Percentiles rank a stretch among this genome's conserved stretches.
Conservation (phyloP, 176 grass and related monocot genomes). For the Oryza nivara region DNA sequence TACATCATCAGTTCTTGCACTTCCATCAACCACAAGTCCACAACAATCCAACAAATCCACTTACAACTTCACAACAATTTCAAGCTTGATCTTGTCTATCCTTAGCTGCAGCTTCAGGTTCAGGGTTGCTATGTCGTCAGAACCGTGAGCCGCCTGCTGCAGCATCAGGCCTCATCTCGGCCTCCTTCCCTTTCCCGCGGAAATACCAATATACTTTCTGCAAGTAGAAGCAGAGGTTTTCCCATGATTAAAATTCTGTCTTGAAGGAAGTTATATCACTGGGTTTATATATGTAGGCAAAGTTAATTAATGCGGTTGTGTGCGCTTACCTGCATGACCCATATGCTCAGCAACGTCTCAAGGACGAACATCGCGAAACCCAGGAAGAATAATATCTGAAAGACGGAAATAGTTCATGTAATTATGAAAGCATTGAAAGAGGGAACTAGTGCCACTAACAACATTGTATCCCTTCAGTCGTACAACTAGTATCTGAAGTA, state of each 20-base stretch:
- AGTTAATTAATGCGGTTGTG: neutral
- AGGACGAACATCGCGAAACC: slow-evolving; percentile 58
- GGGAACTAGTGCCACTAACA: neutral
- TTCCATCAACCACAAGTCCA: neutral
- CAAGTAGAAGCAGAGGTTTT: neutral
- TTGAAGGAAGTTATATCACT: neutral
- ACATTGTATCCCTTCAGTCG: neutral
- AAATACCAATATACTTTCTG: slow-evolving; percentile 60
- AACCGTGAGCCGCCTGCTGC: slow-evolving; percentile 20
- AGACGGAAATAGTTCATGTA: neutral
- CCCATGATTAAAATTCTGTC: neutral
- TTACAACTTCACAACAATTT: neutral
- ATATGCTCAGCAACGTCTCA: slow-evolving; percentile 65
- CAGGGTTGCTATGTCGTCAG: neutral
- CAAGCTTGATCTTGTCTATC: neutral
- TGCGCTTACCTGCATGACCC: slow-evolving; percentile 59
- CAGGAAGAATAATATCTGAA: slow-evolving; percentile 76
- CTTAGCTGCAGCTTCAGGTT: too few species aligned
- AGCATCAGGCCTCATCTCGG: slow-evolving; percentile 54
- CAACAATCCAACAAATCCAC: neutral
- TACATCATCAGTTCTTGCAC: neutral
- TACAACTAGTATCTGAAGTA: neutral
- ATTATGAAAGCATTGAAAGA: neutral
- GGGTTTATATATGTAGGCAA: neutral
- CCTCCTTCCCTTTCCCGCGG: slow-evolving; percentile 50